phyloP scores from a whole-genome alignment of 805 yeast genomes.

The Schwanniomyces sp. region DNA sequence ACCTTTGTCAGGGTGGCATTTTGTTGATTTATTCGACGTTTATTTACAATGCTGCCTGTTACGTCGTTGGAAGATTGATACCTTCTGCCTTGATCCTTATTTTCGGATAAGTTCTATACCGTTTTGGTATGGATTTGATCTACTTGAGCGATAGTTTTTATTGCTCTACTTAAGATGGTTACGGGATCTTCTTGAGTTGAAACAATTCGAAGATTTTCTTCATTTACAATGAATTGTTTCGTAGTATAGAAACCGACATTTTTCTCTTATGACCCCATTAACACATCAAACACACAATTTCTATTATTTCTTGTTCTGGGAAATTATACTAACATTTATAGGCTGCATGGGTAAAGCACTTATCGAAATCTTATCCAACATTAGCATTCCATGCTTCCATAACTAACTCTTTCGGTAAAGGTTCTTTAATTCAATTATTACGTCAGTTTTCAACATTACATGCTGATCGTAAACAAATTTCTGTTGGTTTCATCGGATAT shows the following conservation, averaged over 20 bases:
- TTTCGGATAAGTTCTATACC: slow-evolving; percentile 49
- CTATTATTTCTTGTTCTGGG: not conserved
- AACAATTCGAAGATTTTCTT: slow-evolving; percentile 34
- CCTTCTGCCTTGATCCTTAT: slow-evolving; percentile 52
- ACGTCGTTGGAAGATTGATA: slow-evolving; percentile 92
- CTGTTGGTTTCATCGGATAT: slow-evolving; percentile 96
- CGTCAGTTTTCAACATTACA: slow-evolving; percentile 92
- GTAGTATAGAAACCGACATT: slow-evolving; percentile 89
- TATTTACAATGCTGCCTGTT: slow-evolving; percentile 73
- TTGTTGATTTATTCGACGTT: slow-evolving; percentile 26
- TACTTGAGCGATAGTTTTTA: slow-evolving; percentile 35
- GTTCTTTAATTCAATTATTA: slow-evolving; percentile 87
- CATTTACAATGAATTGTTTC: slow-evolving; percentile 48
- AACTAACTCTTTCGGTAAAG: slow-evolving; percentile 96
- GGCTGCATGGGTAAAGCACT: slow-evolving; percentile 99
- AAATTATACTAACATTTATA: slow-evolving; percentile 27
- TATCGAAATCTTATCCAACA: slow-evolving; percentile 90
- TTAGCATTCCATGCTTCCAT: slow-evolving; percentile 97
- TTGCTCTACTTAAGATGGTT: slow-evolving; percentile 44
- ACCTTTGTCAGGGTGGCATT: slow-evolving; percentile 75
- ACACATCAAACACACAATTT: slow-evolving; percentile 1
- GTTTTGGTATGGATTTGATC: slow-evolving; percentile 39
- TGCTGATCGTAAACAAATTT: slow-evolving; percentile 90
- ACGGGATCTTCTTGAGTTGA: slow-evolving; percentile 85
- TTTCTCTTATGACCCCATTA: slow-evolving; percentile 2